Conservation (phyloP, 148 eudicot genomes). For the Rhododendron molle region DNA sequence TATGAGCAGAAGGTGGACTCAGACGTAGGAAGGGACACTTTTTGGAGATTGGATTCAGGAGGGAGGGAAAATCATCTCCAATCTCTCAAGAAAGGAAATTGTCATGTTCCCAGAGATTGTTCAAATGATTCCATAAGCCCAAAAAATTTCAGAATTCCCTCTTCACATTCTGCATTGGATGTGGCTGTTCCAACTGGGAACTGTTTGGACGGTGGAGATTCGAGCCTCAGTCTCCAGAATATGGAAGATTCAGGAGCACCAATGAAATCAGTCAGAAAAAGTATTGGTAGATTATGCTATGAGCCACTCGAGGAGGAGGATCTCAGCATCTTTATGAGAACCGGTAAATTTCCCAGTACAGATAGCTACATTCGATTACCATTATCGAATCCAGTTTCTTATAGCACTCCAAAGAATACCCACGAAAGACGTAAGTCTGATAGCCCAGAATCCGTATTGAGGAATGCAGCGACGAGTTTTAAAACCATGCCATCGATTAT, state of each 20-base stretch:
- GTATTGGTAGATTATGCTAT: slow-evolving; percentile 10
- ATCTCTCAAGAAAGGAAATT: slow-evolving; percentile 4
- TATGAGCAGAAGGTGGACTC: background rate
- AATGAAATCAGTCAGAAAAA: background rate
- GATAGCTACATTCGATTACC: slow-evolving; percentile 10
- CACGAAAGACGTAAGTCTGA: background rate
- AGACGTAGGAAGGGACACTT: background rate
- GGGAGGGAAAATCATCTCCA: slow-evolving; percentile 4
- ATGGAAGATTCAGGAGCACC: background rate
- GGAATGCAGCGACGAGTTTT: slow-evolving; percentile 29
- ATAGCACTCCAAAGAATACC: background rate
- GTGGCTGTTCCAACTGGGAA: background rate
- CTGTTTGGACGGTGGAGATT: background rate
- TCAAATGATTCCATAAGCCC: background rate
- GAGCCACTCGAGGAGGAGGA: slow-evolving; percentile 17
- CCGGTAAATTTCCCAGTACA: slow-evolving; percentile 16
- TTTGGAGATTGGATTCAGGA: background rate
- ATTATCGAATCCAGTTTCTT: background rate
- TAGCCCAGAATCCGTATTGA: slow-evolving; percentile 20
- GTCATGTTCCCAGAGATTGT: background rate
- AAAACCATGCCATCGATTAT: slow-evolving; percentile 30
- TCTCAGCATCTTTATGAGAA: background rate
- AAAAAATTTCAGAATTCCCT: background rate
- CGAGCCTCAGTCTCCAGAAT: background rate
- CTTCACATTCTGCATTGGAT: background rate